These are phyloP conservation scores for Aristolochia fimbriata DNA, from an alignment of 164 flowering plant genomes.

Conservation along the genomic window DNA sequence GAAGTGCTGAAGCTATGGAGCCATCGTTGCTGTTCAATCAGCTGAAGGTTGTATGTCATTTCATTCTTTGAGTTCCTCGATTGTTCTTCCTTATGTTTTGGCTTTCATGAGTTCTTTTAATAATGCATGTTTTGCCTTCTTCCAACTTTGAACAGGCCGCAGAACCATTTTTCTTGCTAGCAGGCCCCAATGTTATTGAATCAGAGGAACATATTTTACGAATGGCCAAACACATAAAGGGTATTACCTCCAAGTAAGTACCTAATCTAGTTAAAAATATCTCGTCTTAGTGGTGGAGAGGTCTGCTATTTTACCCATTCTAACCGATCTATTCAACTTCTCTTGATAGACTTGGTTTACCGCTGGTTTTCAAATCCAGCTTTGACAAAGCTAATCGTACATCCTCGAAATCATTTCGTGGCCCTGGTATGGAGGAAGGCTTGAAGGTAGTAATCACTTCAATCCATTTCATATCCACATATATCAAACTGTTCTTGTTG, in stretches of 20 bases:
- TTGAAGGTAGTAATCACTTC: constrained; percentile 42
- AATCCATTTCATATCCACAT: not conserved
- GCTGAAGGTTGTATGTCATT: constrained; percentile 37
- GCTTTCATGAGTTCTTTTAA: too few relatives aligned
- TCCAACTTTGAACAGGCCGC: constrained; percentile 34
- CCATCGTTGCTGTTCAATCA: constrained; percentile 43
- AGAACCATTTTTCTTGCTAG: constrained; percentile 82
- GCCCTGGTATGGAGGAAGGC: constrained; percentile 87
- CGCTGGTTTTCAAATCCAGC: constrained; percentile 87
- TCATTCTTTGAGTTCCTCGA: not conserved
- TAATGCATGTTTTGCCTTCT: not conserved
- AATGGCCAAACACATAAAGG: constrained; percentile 75
- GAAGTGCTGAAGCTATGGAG: constrained; percentile 8
- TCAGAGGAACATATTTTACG: constrained; percentile 80
- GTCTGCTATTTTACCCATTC: not conserved
- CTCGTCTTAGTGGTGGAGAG: not conserved
- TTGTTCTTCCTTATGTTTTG: not conserved
- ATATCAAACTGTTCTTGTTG: too few relatives aligned
- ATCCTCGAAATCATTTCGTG: constrained; percentile 87
- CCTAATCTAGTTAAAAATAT: not conserved
- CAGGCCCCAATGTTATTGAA: constrained; percentile 98
- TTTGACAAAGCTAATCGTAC: constrained; percentile 99
- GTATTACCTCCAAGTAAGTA: constrained; percentile 60
- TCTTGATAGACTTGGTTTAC: constrained; percentile 62
- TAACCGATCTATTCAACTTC: not conserved